Conservation (phyloP, 2,329 filamentous ascomycete genomes). For the Chrysoporthe deuterocubensis region DNA sequence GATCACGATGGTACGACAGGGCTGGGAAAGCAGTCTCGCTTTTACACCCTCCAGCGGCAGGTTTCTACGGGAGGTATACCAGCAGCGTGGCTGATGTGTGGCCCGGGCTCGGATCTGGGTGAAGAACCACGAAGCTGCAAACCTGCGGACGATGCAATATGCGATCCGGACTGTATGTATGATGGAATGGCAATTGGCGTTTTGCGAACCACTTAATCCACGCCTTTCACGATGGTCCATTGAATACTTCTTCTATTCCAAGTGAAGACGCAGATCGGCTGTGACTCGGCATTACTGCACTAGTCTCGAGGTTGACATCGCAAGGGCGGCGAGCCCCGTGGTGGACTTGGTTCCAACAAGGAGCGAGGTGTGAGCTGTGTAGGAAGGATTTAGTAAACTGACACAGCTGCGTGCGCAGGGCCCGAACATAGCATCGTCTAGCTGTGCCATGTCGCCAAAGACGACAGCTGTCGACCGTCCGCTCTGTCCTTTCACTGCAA, state of each 20-base stretch:
- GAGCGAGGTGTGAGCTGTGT: not conserved
- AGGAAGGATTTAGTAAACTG: not conserved
- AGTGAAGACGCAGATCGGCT: not conserved
- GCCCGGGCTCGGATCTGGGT: slow-evolving; percentile 27
- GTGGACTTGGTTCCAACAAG: no score
- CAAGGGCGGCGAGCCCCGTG: no score
- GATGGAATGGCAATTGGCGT: slow-evolving; percentile 49
- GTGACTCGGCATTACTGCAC: no score
- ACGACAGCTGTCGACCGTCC: no score
- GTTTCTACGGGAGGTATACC: slow-evolving; percentile 16
- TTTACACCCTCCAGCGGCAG: slow-evolving; percentile 38
- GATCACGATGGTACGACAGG: slow-evolving; percentile 35
- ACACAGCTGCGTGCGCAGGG: no score
- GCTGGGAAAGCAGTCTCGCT: slow-evolving; percentile 33
- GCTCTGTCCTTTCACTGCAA: no score
- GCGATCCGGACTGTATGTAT: slow-evolving; percentile 45
- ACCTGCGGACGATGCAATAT: slow-evolving; percentile 33
- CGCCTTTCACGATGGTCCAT: slow-evolving; percentile 31
- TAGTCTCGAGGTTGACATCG: no score
- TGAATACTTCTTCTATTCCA: not conserved
- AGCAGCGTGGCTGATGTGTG: slow-evolving; percentile 25
- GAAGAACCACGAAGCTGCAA: slow-evolving; percentile 6
- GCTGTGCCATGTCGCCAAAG: no score
- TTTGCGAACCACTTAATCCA: slow-evolving; percentile 49
- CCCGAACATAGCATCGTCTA: no score